Evolutionary conservation across 768 basidiomycete species (phyloP).

Genomic region (Suillus brevipes): DNA sequence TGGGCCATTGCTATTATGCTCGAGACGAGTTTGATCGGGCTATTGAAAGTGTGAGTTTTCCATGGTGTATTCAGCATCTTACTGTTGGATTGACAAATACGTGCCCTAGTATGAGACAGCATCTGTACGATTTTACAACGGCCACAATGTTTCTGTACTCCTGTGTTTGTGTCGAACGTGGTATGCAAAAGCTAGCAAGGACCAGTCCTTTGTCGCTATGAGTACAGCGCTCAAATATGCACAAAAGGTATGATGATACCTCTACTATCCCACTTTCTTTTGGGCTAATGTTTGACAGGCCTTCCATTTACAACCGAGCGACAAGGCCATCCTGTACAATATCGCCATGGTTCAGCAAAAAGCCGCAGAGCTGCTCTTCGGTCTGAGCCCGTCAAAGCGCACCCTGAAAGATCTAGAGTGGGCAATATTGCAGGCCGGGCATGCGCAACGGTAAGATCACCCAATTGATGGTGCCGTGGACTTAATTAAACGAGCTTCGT

Average conservation of each 20-base stretch:
- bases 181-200: constrained; percentile 92
- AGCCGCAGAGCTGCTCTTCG: constrained; percentile 85
- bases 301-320: constrained; percentile 76
- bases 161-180: constrained; percentile 89
- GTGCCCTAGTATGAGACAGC: constrained; percentile 84
- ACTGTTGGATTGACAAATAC: background rate
- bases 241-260: constrained; percentile 56
- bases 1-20: constrained; percentile 93
- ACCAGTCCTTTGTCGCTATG: constrained; percentile 82
- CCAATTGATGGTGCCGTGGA: background rate
- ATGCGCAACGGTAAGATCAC: constrained; percentile 75
- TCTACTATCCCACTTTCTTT: background rate
- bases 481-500: constrained; percentile 1
- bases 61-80: background rate
- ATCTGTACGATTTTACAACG: constrained; percentile 71
- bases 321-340: constrained; percentile 92
- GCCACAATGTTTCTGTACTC: constrained; percentile 72
- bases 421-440: constrained; percentile 77
- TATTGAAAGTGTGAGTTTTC: constrained; percentile 80
- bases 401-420: constrained; percentile 76
- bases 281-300: constrained; percentile 52
- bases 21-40: constrained; percentile 95
- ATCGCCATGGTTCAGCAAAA: constrained; percentile 99
- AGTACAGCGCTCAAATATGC: constrained; percentile 81
- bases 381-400: constrained; percentile 71